Evolutionary conservation across 495 filamentous ascomycete genomes (phyloP), one percentile per base, ranked within the genome.

Genomic region (Aspergillus conjunctus): DNA sequence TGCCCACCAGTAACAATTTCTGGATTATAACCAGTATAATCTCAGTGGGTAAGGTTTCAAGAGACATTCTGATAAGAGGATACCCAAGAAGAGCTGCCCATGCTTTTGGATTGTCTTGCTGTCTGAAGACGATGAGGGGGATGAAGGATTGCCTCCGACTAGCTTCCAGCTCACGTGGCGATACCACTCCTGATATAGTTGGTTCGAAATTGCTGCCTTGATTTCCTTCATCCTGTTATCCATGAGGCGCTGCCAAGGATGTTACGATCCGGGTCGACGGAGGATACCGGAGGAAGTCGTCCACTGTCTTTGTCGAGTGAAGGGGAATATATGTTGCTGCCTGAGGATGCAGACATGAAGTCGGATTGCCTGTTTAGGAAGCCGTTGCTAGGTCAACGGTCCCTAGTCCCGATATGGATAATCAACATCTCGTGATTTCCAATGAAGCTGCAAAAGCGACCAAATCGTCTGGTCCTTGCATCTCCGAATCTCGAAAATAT

Each of bases 301-400:
- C 26, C 26, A 5, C 26, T 26, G 2, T 26, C 26, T 26, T 5
- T 26, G 26, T 2, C 2, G 5, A 26, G 26, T 26, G 2, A 33
- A 9, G 26, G 15, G 15, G 1, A n/a, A 33, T 52, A 31, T 6
- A 18, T 17, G 4, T 14, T 43, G 14, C 4, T 4, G 61, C 65
- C 65, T 62, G 55, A 60, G 0, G 48, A 43, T 26, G 3, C 37
- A 64, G 59, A 59, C 59, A 57, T 8, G 11, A 53, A 51, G n/a
- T 11, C 34, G 15, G 14, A 31, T 62, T 59, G 10, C 37, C 58
- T 26, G 14, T 34, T 46, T 30, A 15, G 54, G 31, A 33, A 50
- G 32, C n/a, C 10, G 66, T 68, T 68, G 60, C 50, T 60, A 11
- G 34, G 63, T 9, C 61, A 63, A 68, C 63, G 18, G 1, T 11